Base-by-base conservation (phyloP, 176 grass and related monocot genomes). In the Cenchrus fungigraminus region DNA sequence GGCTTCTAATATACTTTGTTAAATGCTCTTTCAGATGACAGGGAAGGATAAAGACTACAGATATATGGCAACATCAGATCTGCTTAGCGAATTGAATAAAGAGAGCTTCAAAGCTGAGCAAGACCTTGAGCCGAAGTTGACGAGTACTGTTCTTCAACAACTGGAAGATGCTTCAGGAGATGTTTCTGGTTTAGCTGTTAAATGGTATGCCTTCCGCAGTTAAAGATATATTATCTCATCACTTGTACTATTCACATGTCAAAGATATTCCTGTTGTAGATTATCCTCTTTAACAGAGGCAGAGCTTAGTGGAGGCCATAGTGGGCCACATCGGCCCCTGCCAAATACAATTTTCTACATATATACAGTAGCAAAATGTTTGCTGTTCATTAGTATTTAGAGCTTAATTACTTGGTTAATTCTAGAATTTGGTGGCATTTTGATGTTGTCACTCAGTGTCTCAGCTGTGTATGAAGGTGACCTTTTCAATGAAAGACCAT, bases 61-160 rank as follows among this genome's bases (percentile, higher is more conserved):
- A 88, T 97, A 97, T 84, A 97, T 97, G 94, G 94, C 94, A 82
- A 97, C 94, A 68, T 97, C 94, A 28, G 92, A 97, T 92, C 86
- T 97, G 29, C 86, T 97, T 63, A 92, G 84, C 76, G 94, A 97
- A 82, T 86, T 97, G 83, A 89, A 87, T 84, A 97, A 83, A 79
- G 88, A 94, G 31, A 68, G 61, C 44, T 97, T 97, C 78, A 94
- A 86, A 92, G 85, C 90, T 76, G 92, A 97, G 77, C 79, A 84
- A 82, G 92, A 94, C 57, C 67, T 97, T 15, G 92, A 94, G 73
- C 59, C 76, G 28, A 97, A 97, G 66, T 77, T 97, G 70, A 87
- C 94, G 3, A 87, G 67, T 82, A 94, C 81, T 79, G 88, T 97
- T 72, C 92, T 97, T 79, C 92, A 92, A 73, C 94, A 97, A 73